Evolutionary conservation across 2,329 filamentous ascomycete species (phyloP).

Genomic region (Xylogone sp.): DNA sequence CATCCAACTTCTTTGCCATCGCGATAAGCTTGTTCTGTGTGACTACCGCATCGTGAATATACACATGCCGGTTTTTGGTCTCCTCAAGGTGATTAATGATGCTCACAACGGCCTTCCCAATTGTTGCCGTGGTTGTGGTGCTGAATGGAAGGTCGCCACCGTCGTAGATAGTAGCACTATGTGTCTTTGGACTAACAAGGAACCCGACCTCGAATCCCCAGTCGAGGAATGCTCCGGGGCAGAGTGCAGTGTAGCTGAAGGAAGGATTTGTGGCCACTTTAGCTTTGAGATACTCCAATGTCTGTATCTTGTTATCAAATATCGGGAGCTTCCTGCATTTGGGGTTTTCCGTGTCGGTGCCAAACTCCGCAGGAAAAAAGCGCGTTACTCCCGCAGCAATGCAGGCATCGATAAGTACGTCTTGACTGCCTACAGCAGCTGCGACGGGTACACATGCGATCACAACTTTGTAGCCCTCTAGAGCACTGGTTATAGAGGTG

Average conservation of each 20-base stretch:
- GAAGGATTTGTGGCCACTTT: constrained; percentile 32
- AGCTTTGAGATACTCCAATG: constrained; percentile 36
- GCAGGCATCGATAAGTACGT: constrained; percentile 57
- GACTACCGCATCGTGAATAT: constrained; percentile 13
- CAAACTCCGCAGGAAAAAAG: constrained; percentile 60
- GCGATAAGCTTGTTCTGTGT: constrained; percentile 15
- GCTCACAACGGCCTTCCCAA: constrained; percentile 45
- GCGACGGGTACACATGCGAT: too few relatives aligned
- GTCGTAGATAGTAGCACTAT: constrained; percentile 42
- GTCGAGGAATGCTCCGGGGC: constrained; percentile 55
- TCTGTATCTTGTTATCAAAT: constrained; percentile 45
- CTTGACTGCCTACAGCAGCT: too few relatives aligned
- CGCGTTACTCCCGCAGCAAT: constrained; percentile 54
- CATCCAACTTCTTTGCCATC: constrained; percentile 9
- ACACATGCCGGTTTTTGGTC: constrained; percentile 30
- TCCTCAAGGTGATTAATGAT: constrained; percentile 45
- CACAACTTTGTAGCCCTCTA: too few relatives aligned
- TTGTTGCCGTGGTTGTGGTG: constrained; percentile 40
- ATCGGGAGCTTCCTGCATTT: constrained; percentile 41
- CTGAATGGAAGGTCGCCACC: constrained; percentile 46
- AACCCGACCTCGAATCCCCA: constrained; percentile 44
- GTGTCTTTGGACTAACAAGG: constrained; percentile 37
- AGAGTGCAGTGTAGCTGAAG: constrained; percentile 55
- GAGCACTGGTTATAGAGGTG: too few relatives aligned
- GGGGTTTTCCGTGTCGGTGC: constrained; percentile 34